Evolutionary conservation across 495 filamentous ascomycete genomes (phyloP).

Genomic region (Durotheca rogersii): DNA sequence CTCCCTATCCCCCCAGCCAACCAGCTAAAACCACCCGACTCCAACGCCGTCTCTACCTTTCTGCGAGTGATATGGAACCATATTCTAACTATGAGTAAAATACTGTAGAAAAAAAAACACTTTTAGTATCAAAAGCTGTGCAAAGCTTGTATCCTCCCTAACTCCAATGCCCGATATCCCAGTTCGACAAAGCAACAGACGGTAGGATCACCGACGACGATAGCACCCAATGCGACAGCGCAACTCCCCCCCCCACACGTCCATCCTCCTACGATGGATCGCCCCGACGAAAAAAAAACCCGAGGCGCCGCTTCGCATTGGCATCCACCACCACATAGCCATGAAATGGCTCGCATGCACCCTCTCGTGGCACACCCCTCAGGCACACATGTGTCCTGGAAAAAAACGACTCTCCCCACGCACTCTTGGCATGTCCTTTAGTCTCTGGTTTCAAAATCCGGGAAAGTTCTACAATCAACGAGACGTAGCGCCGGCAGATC

Average conservation of each 20-base stretch:
- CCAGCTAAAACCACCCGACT: too few relatives aligned
- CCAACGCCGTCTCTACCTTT: too few relatives aligned
- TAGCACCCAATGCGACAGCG: too few relatives aligned
- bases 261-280: background rate
- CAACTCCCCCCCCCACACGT: background rate
- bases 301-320: conserved; percentile 3
- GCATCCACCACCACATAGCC: conserved; percentile 12
- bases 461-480: conserved; percentile 27
- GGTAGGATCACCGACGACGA: too few relatives aligned
- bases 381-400: conserved; percentile 23
- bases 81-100: too few relatives aligned
- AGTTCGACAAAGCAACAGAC: too few relatives aligned
- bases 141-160: too few relatives aligned
- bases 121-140: too few relatives aligned
- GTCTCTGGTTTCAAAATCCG: conserved; percentile 16
- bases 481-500: conserved; percentile 27
- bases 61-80: too few relatives aligned
- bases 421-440: conserved; percentile 25
- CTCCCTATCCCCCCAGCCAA: too few relatives aligned
- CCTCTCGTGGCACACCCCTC: conserved; percentile 14
- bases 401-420: conserved; percentile 3
- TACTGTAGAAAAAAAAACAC: too few relatives aligned
- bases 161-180: too few relatives aligned
- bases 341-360: conserved; percentile 4
- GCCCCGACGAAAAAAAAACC: background rate